Evolutionary conservation across 176 grass and related monocot genomes (phyloP).

Genomic region (Areca catechu): DNA sequence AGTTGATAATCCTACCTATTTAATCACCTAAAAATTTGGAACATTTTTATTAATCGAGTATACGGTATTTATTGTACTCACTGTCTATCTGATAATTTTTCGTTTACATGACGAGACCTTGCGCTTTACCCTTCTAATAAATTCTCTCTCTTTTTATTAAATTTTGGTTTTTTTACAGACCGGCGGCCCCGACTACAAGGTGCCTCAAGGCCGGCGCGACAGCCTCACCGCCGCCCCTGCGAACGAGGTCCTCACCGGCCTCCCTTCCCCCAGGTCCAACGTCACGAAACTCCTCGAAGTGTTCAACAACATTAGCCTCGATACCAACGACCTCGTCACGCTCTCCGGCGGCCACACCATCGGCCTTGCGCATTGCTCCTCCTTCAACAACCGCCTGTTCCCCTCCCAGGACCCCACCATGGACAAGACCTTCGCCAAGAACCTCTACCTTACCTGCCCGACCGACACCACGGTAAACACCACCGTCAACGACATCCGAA

Average conservation of each 20-base stretch:
- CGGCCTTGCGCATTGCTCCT: constrained; percentile 41
- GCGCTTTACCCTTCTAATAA: too few relatives aligned
- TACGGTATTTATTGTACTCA: too few relatives aligned
- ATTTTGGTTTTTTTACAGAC: constrained; percentile 18
- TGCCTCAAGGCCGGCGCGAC: constrained; percentile 47
- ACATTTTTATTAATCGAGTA: too few relatives aligned
- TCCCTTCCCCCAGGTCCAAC: constrained; percentile 22
- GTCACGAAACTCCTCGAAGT: background rate
- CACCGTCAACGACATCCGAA: constrained; percentile 35
- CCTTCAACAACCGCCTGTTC: constrained; percentile 37
- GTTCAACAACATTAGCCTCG: constrained; percentile 33
- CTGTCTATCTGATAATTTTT: too few relatives aligned
- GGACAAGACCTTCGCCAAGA: constrained; percentile 30
- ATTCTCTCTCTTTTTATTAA: background rate
- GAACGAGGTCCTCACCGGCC: background rate
- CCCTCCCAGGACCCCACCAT: constrained; percentile 30
- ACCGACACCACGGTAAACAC: constrained; percentile 2
- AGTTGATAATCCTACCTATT: too few relatives aligned
- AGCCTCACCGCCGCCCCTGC: background rate
- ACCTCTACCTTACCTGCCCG: constrained; percentile 42
- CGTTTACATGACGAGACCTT: too few relatives aligned
- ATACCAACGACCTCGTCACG: constrained; percentile 38
- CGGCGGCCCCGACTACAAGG: constrained; percentile 35
- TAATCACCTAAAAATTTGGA: too few relatives aligned
- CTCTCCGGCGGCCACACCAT: constrained; percentile 71